phyloP scores from a whole-genome alignment of 208 protist genomes.

The Ichthyophonus hoferi region DNA sequence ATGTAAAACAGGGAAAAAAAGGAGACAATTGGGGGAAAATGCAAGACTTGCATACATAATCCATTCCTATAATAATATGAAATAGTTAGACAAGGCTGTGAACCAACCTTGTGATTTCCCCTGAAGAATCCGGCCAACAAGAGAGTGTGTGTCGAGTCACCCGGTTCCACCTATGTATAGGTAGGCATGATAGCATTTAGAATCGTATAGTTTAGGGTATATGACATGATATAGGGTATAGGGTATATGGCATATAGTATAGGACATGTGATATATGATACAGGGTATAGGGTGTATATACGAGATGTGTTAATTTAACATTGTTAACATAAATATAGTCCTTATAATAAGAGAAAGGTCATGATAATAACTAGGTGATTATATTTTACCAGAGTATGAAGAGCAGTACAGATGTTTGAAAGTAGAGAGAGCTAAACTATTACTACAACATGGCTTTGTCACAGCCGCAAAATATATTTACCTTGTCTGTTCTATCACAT shows the following conservation, averaged over 20 bases:
- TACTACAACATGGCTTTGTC: too few species aligned
- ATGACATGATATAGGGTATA: too few species aligned
- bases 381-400: not conserved
- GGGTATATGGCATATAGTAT: too few species aligned
- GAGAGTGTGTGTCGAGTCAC: constrained; percentile 14
- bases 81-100: too few species aligned
- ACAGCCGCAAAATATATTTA: too few species aligned
- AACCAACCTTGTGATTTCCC: constrained; percentile 12
- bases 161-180: not conserved
- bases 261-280: not conserved
- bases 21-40: too few species aligned
- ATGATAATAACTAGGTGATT: not conserved
- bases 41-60: too few species aligned
- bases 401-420: too few species aligned
- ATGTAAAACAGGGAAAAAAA: too few species aligned
- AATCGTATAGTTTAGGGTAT: not conserved
- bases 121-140: constrained; percentile 25
- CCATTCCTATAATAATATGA: too few species aligned
- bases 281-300: not conserved
- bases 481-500: constrained; percentile 30
- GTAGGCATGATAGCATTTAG: not conserved
- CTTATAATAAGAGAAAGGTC: not conserved
- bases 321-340: not conserved
- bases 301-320: not conserved
- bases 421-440: too few species aligned